Base-by-base conservation (phyloP, 768 basidiomycete genomes). In the Leucocoprinus birnbaumii region DNA sequence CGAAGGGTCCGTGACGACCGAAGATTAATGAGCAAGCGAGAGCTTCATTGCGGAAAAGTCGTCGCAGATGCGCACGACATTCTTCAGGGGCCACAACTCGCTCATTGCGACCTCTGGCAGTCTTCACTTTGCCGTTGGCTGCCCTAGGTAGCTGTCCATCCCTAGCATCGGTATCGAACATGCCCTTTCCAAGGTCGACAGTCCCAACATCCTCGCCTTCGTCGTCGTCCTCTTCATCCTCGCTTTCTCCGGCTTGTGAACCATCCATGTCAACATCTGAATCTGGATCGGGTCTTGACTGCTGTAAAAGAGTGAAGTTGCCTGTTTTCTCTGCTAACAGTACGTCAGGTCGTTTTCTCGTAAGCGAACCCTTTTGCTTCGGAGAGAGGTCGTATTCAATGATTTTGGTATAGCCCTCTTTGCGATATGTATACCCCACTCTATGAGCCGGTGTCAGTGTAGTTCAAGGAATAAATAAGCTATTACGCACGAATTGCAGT, bases 351-450 rank as follows among this genome's bases (percentile, higher is more conserved):
- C 91, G 83, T 61, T 74, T 83, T 53, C 86, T 66, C 11, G 79
- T 73, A 9, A 80, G 51, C 16, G 81, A 77, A 4, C 68, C 77
- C 69, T 91, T 94, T 67, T 93, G 86, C 69, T 94, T 96, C 2
- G 68, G 48, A 5, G 91, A 77, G 27, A 98, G 79, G 62, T 95
- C 94, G 65, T 92, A 91, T 72, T 98, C 94, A 65, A 98, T 87
- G 53, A 99, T 80, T 72, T 98, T 98, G 48, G 89, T 92, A 68
- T 90, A 79, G 0, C 91, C 93, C 65, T 99, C 97, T 69, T 93
- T 98, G 51, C 95, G 87, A 71, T 90, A 93, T 0, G 94, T 92
- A 66, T 91, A 94, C 2, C 81, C 85, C 61, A 80, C 71, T 25
- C 93, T 95, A 60, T 2, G 37, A 59, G 46, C 27, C 41, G 22